These are phyloP conservation scores for Cercospora zeae-maydis DNA, from an alignment of 2,329 filamentous ascomycete species.

Conservation along the genomic window DNA sequence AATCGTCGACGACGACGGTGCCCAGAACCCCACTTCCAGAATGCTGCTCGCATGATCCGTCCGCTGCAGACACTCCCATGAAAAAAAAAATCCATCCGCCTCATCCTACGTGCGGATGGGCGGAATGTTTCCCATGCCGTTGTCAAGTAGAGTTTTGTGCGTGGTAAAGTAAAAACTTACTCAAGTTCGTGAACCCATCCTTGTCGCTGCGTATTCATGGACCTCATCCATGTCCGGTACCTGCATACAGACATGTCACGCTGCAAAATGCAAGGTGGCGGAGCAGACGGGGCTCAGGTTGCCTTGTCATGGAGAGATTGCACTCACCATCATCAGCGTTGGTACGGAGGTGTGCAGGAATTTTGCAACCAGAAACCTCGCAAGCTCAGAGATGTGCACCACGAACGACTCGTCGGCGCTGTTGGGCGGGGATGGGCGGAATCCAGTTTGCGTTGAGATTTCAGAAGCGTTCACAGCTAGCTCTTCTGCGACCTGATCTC, in stretches of 20 bases:
- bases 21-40: too few relatives aligned
- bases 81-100: neutral
- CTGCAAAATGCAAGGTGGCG: neutral
- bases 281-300: neutral
- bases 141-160: neutral
- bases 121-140: neutral
- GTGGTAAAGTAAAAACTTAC: too few relatives aligned
- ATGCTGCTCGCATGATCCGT: too few relatives aligned
- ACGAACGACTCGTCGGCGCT: too few relatives aligned
- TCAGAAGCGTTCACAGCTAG: too few relatives aligned
- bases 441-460: too few relatives aligned
- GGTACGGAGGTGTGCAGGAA: neutral
- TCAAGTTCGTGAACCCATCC: neutral
- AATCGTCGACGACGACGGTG: too few relatives aligned
- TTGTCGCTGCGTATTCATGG: neutral
- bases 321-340: conserved; percentile 2
- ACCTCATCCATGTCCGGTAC: neutral
- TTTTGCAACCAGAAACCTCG: too few relatives aligned
- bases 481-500: too few relatives aligned
- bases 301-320: conserved; percentile 3
- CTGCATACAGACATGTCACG: neutral
- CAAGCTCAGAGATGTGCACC: too few relatives aligned
- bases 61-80: neutral
- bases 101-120: neutral
- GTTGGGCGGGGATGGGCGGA: too few relatives aligned